Base-by-base conservation (phyloP, 2,329 filamentous ascomycete species). In the Colletotrichum horii region DNA sequence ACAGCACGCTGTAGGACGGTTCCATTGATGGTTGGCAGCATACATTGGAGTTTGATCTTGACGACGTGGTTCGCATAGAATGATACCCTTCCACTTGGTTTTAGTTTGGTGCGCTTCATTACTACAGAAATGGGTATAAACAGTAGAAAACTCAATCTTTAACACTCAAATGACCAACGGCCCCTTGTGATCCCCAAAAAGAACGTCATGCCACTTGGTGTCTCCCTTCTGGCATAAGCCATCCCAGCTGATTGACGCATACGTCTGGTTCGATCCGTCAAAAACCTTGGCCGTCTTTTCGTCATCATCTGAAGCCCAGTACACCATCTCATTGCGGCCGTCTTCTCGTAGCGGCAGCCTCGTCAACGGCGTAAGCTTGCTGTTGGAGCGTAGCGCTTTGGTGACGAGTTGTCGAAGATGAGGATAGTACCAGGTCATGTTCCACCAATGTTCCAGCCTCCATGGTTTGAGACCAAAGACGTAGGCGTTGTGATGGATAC, bases 401-500 rank as follows among this genome's bases (percentile, higher is more conserved):
- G 79, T 79, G 56, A 84, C 69, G 32, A 84, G 79, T 12, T 80
- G 78, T 16, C 84, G 81, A 26, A 85, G 78, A 14, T 79, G 78
- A 1, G 81, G 79, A 71, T 83, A 78, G 76, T 83, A 85, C 84
- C 84, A 85, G 80, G 81, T 85, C 70, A 78, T 80, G 68, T 77
- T 77, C 84, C 84, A 85, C 83, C 83, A 85, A 28, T 83, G 66
- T 68, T 79, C 79, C 5, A 85, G 69, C 6, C 83, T 79, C 70
- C 77, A 81, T 6, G 79, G 66, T 75, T 85, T 84, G 64, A 83
- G 79, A 8, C 80, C 80, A 15, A 79, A 74, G 32, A 82, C 73
- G 78, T 83, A 83, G n/a, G 83, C 83, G 77, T 85, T 83, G 73
- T 85, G 84, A 67, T 85, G 83, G 62, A 85, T 83, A 11, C 82